phyloP scores from a whole-genome alignment of 2,329 filamentous ascomycete species.

The Trichoderma koningii region DNA sequence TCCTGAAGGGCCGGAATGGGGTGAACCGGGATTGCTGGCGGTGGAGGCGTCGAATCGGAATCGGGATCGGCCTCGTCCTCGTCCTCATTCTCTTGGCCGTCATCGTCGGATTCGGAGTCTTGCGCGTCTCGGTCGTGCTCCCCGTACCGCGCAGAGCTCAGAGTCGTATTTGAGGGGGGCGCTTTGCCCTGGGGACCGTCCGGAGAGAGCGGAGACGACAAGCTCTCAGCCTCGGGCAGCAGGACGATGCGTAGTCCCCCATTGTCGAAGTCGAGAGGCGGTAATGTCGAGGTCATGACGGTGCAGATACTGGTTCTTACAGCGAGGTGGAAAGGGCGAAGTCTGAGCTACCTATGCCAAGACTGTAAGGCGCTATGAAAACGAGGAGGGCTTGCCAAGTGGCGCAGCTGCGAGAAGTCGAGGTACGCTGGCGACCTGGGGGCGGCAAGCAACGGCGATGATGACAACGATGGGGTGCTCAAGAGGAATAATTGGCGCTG shows the following conservation, averaged over 20 bases:
- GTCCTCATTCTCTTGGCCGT: slow-evolving; percentile 19
- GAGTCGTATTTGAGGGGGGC: background rate
- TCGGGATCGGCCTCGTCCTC: slow-evolving; percentile 24
- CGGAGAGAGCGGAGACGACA: slow-evolving; percentile 14
- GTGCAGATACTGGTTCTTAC: background rate
- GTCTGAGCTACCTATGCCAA: background rate
- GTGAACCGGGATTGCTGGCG: slow-evolving; percentile 49
- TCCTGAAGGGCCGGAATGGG: slow-evolving; percentile 76
- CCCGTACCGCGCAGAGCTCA: slow-evolving; percentile 25
- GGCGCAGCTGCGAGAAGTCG: background rate
- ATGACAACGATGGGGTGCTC: background rate
- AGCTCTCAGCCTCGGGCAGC: slow-evolving; percentile 30
- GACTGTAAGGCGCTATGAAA: background rate
- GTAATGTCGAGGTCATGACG: slow-evolving; percentile 37
- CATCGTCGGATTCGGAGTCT: slow-evolving; percentile 21
- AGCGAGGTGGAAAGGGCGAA: background rate
- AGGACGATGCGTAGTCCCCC: slow-evolving; percentile 38
- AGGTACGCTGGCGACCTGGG: background rate
- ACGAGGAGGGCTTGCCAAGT: background rate
- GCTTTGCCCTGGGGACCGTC: slow-evolving; percentile 12
- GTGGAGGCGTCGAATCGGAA: slow-evolving; percentile 28
- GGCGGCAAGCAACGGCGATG: background rate
- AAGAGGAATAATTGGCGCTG: slow-evolving; percentile 1
- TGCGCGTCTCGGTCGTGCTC: slow-evolving; percentile 6
- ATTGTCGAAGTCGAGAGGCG: slow-evolving; percentile 37